These are phyloP conservation scores for Eimeria praecox DNA, from an alignment of 169 alveolate species.

Conservation along the genomic window DNA sequence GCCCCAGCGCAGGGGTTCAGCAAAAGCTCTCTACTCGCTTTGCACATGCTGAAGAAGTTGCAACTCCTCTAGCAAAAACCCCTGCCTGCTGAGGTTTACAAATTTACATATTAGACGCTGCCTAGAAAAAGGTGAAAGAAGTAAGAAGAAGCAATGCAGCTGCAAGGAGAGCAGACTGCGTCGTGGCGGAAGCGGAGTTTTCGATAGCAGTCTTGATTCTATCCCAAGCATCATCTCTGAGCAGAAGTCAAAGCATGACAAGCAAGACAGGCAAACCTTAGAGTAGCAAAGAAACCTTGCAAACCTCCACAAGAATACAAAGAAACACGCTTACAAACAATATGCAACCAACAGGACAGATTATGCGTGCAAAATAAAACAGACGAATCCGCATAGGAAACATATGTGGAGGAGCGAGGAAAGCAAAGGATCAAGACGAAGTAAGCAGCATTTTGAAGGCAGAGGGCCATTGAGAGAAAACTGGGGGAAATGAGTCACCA, in stretches of 20 bases:
- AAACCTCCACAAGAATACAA: neutral
- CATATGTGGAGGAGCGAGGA: no score
- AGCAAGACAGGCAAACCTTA: no score
- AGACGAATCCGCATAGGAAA: no score
- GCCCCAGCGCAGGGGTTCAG: neutral
- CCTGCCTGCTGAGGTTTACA: neutral
- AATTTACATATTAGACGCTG: neutral
- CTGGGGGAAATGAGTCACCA: neutral
- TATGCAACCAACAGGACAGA: neutral
- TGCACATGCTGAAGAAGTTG: neutral
- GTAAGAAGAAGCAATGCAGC: neutral
- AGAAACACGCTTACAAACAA: neutral
- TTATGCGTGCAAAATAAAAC: no score
- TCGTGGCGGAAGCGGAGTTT: neutral
- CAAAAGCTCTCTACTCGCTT: neutral
- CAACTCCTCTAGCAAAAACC: neutral
- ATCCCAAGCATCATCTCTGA: neutral
- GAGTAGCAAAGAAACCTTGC: no score
- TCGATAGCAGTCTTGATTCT: neutral
- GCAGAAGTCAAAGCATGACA: neutral
- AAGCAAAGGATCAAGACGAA: no score
- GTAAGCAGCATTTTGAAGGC: neutral
- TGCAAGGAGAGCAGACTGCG: neutral
- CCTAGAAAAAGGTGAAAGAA: neutral
- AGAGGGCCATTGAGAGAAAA: neutral